These are phyloP conservation scores for Spathaspora passalidarum DNA, from an alignment of 805 yeast genomes.

Conservation along the genomic window DNA sequence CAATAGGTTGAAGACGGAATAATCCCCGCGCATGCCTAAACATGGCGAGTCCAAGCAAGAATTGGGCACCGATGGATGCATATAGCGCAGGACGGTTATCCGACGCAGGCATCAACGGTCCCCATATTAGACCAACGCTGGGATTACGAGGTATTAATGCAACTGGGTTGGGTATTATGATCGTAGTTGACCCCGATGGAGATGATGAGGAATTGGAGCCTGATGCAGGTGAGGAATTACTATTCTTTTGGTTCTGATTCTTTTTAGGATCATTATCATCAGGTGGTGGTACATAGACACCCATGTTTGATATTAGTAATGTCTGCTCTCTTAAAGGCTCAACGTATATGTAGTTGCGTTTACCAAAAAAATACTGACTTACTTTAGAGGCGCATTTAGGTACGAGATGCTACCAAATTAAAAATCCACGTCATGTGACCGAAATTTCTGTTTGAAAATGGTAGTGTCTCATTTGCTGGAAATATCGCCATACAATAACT, in stretches of 20 bases:
- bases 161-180: constrained; percentile 18
- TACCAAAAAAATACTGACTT: too few species aligned
- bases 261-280: constrained; percentile 11
- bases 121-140: constrained; percentile 62
- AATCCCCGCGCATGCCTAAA: constrained; percentile 15
- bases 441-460: background rate
- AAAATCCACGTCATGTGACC: background rate
- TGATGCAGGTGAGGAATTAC: background rate
- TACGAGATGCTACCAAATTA: background rate
- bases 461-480: background rate
- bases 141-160: constrained; percentile 38
- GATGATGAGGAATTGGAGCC: constrained; percentile 2
- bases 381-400: too few species aligned
- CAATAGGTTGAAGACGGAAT: constrained; percentile 4
- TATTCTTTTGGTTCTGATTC: background rate
- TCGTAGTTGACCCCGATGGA: constrained; percentile 9
- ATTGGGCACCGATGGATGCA: constrained; percentile 51
- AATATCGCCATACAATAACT: too few species aligned
- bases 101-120: constrained; percentile 72
- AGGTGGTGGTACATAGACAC: constrained; percentile 37
- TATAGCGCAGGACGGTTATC: constrained; percentile 58
- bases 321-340: background rate
- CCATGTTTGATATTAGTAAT: constrained; percentile 17
- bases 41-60: constrained; percentile 42
- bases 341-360: too few species aligned